Conservation (phyloP, 495 filamentous ascomycete species). For the Penicillium fimorum region DNA sequence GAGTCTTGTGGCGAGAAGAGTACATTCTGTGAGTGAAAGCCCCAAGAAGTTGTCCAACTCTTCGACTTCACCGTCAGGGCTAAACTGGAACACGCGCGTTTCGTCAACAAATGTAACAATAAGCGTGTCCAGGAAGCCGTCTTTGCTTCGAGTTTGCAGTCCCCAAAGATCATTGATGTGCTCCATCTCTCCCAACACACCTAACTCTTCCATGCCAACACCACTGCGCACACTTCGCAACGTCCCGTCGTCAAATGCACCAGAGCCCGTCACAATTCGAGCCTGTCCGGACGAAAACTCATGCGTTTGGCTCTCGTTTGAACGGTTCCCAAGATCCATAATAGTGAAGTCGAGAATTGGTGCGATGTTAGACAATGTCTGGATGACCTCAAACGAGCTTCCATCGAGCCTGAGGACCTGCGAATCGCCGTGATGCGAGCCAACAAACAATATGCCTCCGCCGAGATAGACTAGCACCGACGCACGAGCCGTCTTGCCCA, state of each 20-base stretch:
- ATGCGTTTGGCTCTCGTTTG: slow-evolving; percentile 73
- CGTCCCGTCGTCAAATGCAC: slow-evolving; percentile 81
- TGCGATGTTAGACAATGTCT: slow-evolving; percentile 80
- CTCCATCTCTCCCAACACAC: slow-evolving; percentile 75
- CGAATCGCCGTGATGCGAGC: slow-evolving; percentile 89
- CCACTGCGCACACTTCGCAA: slow-evolving; percentile 87
- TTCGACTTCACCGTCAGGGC: slow-evolving; percentile 72
- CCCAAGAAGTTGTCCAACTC: slow-evolving; percentile 74
- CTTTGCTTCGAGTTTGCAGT: slow-evolving; percentile 49
- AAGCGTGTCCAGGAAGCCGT: slow-evolving; percentile 62
- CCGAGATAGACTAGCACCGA: slow-evolving; percentile 77
- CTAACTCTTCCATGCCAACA: slow-evolving; percentile 87
- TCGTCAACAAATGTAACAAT: slow-evolving; percentile 80
- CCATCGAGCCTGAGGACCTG: slow-evolving; percentile 69
- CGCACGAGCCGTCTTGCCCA: slow-evolving; percentile 72
- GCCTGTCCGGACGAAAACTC: slow-evolving; percentile 95
- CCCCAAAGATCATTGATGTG: slow-evolving; percentile 70
- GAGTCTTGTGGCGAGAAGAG: slow-evolving; percentile 68
- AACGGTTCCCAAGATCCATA: slow-evolving; percentile 88
- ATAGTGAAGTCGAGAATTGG: slow-evolving; percentile 91
- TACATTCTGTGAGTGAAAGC: slow-evolving; percentile 65
- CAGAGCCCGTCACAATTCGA: slow-evolving; percentile 87
- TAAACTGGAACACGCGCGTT: slow-evolving; percentile 80
- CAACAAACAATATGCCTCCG: slow-evolving; percentile 73
- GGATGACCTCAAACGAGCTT: slow-evolving; percentile 60